Evolutionary conservation across 345 rosid species (phyloP).

Genomic region (Hibiscus trionum): DNA sequence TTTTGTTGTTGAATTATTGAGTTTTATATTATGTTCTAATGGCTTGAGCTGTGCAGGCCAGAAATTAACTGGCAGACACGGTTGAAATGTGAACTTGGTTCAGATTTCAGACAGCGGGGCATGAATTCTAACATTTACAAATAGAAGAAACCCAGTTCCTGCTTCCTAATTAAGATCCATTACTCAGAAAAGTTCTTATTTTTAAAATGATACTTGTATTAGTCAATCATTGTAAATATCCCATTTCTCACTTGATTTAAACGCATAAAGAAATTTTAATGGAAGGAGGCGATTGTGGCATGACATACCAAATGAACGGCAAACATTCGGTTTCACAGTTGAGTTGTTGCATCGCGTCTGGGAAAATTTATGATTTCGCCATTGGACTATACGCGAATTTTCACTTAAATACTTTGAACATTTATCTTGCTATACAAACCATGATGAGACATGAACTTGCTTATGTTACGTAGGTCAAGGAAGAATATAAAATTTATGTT

Average conservation of each 20-base stretch:
- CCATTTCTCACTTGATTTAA: not conserved
- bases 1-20: not conserved
- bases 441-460: not conserved
- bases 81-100: not conserved
- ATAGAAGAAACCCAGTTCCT: not conserved
- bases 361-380: not conserved
- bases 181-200: not conserved
- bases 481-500: not conserved
- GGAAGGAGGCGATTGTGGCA: not conserved
- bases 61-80: not conserved
- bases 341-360: not conserved
- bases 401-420: too few species aligned
- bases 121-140: not conserved
- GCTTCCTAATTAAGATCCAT: not conserved
- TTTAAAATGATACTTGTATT: not conserved
- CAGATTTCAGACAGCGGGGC: not conserved
- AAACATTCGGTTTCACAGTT: not conserved
- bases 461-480: not conserved
- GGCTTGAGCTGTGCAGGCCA: slow-evolving; percentile 10
- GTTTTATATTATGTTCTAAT: not conserved
- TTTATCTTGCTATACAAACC: too few species aligned
- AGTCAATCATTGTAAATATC: not conserved
- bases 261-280: not conserved
- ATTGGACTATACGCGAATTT: too few species aligned
- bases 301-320: too few species aligned